These are phyloP conservation scores for Dryas octopetala DNA, from an alignment of 306 rosid species.

Conservation along the genomic window DNA sequence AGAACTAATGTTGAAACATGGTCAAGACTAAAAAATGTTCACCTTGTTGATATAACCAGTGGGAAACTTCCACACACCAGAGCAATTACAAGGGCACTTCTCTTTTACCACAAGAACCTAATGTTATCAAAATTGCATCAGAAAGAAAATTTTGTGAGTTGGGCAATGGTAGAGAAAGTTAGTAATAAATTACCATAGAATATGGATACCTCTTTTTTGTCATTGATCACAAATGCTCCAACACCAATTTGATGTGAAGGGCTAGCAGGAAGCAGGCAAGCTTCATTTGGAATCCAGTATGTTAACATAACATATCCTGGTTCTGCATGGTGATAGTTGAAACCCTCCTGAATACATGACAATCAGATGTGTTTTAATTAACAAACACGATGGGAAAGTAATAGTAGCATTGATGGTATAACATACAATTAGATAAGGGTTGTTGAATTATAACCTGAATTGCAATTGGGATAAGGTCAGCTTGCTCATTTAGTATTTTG, in stretches of 20 bases:
- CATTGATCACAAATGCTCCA: constrained; percentile 45
- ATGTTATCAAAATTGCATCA: neutral
- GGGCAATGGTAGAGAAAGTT: neutral
- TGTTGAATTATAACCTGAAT: constrained; percentile 30
- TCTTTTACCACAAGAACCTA: constrained; percentile 51
- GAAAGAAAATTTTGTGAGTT: neutral
- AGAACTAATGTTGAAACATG: neutral
- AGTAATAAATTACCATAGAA: neutral
- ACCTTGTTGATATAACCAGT: constrained; percentile 51
- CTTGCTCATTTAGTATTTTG: constrained; percentile 40
- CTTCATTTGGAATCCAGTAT: constrained; percentile 42
- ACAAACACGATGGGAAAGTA: neutral
- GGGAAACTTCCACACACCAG: constrained; percentile 40
- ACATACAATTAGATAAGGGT: neutral
- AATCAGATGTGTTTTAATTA: neutral
- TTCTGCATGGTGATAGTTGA: constrained; percentile 49
- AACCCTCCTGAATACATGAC: constrained; percentile 40
- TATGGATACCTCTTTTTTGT: constrained; percentile 34
- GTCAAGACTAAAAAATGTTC: neutral
- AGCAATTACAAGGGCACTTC: constrained; percentile 39
- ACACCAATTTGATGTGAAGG: constrained; percentile 52
- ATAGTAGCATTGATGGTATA: neutral
- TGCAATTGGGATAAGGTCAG: constrained; percentile 45
- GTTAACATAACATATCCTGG: constrained; percentile 47
- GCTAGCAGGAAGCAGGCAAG: constrained; percentile 43